Conservation (phyloP, 129 eudicot genomes). For the Helianthus annuus region DNA sequence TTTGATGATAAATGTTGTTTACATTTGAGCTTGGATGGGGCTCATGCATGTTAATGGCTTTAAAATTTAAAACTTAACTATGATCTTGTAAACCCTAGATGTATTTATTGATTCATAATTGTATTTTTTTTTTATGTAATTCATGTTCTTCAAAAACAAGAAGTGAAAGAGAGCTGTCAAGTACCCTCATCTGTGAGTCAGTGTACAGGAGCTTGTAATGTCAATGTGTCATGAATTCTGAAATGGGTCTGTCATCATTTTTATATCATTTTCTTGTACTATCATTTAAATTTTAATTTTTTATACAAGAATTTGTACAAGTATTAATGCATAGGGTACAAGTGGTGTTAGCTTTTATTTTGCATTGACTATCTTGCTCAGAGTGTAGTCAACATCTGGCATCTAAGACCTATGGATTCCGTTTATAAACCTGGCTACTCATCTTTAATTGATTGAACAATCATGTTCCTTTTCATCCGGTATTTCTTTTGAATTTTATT, state of each 20-base stretch:
- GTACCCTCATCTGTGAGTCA: constrained; percentile 23
- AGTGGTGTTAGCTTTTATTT: constrained; percentile 23
- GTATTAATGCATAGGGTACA: constrained; percentile 14
- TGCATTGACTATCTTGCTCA: constrained; percentile 39
- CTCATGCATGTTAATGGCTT: constrained; percentile 6
- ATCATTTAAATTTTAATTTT: not conserved
- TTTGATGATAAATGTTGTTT: not conserved
- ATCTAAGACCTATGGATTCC: constrained; percentile 39
- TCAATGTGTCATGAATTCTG: constrained; percentile 28
- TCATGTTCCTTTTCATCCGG: constrained; percentile 28
- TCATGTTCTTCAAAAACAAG: not conserved
- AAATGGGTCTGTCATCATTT: constrained; percentile 22
- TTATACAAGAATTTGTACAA: constrained; percentile 10
- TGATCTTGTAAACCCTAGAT: not conserved
- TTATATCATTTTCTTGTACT: constrained; percentile 28
- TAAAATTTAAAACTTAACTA: not conserved
- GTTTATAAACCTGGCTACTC: constrained; percentile 18
- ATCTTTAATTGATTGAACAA: constrained; percentile 43
- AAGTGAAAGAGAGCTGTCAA: constrained; percentile 19
- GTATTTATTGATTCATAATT: not conserved
- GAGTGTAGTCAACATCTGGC: constrained; percentile 47
- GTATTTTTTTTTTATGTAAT: not conserved
- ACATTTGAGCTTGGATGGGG: not conserved
- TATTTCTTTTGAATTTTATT: constrained; percentile 4
- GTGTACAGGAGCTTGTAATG: constrained; percentile 23